Base-by-base conservation (phyloP, 768 basidiomycete species). In the Mycena olivaceomarginata region DNA sequence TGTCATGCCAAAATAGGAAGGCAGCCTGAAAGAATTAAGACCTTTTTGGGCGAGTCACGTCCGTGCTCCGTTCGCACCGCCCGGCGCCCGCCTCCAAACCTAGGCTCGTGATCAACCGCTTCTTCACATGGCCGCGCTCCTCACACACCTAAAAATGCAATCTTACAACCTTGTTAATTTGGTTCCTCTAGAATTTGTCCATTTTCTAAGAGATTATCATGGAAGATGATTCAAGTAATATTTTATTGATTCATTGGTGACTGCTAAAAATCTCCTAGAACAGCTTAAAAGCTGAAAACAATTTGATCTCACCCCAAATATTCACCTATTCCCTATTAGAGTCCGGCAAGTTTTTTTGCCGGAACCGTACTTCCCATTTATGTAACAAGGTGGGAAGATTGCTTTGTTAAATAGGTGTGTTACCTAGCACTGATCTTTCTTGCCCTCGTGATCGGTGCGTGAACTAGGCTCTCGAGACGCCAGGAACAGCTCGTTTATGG, bases 361-460 rank as follows among this genome's bases (percentile, higher is more conserved):
- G 57, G 57, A 59, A 59, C 57, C 57, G 57, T 59, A 37, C 57
- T 31, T 59, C 31, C 53, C 53, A 56, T 56, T 56, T 56, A 56
- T 56, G 53, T 22, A 56, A 56, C 53, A 56, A 56, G 53, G 53
- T 56, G 53, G 53, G 53, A 56, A 56, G 57, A 59, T 59, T 25
- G 57, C 57, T 59, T 31, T 51, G 37, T 59, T 37, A 59, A 59
- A 59, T 59, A 59, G 57, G 25, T 59, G 57, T 59, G 41, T 45
- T 64, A 64, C 63, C 63, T n/a, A 64, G 63, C 40, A 43, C 63
- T 64, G 41, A 64, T 64, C 63, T 64, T 64, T 64, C 41, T 64
- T 64, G 63, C 41, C 63, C 41, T 64, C 40, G 63, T 45, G 41
- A 64, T 64, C 63, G 40, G 63, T 64, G 63, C 41, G 41, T 64